Percentiles rank a stretch among this genome's conserved stretches.
Evolutionary conservation across 371 early-diverging fungal species (phyloP).

Genomic region (Apophysomyces variabilis): DNA sequence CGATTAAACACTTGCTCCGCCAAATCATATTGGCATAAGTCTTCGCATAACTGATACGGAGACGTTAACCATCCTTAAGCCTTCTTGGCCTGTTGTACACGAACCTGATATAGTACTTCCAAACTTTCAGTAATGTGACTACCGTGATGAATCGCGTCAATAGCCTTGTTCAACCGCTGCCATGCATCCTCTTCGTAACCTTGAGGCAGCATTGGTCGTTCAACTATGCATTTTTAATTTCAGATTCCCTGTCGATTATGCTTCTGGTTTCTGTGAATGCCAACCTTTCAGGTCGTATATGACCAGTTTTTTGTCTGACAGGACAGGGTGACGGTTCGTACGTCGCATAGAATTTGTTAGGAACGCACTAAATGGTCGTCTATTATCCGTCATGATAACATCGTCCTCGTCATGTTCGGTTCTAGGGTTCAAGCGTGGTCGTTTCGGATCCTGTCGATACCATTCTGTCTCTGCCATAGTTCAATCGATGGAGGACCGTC

Average conservation of each 20-base stretch:
- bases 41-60: conserved; percentile 69
- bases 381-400: not conserved
- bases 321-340: conserved; percentile 35
- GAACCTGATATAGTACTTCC: conserved; percentile 84
- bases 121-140: conserved; percentile 68
- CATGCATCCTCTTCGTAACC: conserved; percentile 73
- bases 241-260: too few relatives aligned
- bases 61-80: not conserved
- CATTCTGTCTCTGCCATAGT: conserved; percentile 1
- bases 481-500: not conserved
- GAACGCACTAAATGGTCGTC: conserved; percentile 35
- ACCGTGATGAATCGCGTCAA: conserved; percentile 74
- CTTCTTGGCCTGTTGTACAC: too few relatives aligned
- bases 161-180: conserved; percentile 67
- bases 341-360: conserved; percentile 31
- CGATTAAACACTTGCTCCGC: conserved; percentile 65
- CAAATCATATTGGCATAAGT: conserved; percentile 82
- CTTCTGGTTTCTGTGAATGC: not conserved
- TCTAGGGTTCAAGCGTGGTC: conserved; percentile 1
- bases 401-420: not conserved
- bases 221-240: conserved; percentile 19
- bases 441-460: conserved; percentile 12
- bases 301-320: conserved; percentile 44
- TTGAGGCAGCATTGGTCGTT: conserved; percentile 71
- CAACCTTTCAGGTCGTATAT: conserved; percentile 41